A percentile compares a stretch with the other conserved stretches of the same genome.
These are phyloP conservation scores for Zygosaccharomyces siamensis DNA, from an alignment of 805 yeast species.

Conservation along the genomic window DNA sequence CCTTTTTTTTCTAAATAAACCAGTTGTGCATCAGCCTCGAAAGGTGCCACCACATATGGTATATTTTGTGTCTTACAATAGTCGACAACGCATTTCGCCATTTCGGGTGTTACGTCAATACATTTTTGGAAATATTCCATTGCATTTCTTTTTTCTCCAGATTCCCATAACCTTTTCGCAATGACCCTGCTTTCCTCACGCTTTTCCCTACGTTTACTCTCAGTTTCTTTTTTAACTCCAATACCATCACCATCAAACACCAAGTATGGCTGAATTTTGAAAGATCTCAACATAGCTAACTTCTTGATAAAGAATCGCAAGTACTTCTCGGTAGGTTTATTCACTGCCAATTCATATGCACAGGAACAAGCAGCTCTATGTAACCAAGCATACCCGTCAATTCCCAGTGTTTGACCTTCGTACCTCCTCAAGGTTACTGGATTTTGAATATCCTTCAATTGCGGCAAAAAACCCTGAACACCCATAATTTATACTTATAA, in stretches of 20 bases:
- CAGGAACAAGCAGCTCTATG: slow-evolving; percentile 82
- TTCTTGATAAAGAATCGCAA: slow-evolving; percentile 64
- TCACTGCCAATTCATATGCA: slow-evolving; percentile 73
- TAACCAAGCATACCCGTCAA: slow-evolving; percentile 97
- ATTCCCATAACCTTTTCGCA: slow-evolving; percentile 48
- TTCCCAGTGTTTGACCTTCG: slow-evolving; percentile 73
- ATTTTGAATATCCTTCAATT: slow-evolving; percentile 67
- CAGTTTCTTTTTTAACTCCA: slow-evolving; percentile 74
- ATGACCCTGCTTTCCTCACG: slow-evolving; percentile 54
- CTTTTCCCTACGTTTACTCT: slow-evolving; percentile 51
- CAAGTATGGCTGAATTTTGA: slow-evolving; percentile 74
- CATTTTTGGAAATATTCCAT: slow-evolving; percentile 67
- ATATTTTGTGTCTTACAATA: slow-evolving; percentile 55
- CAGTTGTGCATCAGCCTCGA: slow-evolving; percentile 97
- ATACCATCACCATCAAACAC: slow-evolving; percentile 92
- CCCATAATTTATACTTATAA: slow-evolving; percentile 50
- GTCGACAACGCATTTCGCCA: slow-evolving; percentile 83
- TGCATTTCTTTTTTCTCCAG: slow-evolving; percentile 59
- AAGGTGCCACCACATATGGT: slow-evolving; percentile 87
- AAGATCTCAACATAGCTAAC: slow-evolving; percentile 56
- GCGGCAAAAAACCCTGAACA: slow-evolving; percentile 75
- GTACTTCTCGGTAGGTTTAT: slow-evolving; percentile 65
- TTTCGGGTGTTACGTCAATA: slow-evolving; percentile 80
- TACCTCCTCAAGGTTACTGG: slow-evolving; percentile 53
- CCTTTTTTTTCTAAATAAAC: slow-evolving; percentile 78